Conservation (phyloP, 2,329 filamentous ascomycete genomes). For the Scedosporium minutisporum region DNA sequence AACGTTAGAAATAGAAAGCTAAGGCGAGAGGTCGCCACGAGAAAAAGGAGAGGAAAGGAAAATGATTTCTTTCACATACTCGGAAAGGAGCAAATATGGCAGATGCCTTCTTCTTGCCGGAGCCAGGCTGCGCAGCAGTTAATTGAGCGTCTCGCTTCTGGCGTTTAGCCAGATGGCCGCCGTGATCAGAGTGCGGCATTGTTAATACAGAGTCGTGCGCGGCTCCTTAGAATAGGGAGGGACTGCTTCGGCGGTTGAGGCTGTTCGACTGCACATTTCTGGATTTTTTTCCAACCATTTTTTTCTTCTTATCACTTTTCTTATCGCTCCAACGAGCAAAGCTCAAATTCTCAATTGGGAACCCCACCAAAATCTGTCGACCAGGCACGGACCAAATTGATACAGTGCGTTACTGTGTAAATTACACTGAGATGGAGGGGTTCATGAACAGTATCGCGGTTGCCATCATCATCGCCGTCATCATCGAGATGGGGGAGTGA, state of each 20-base stretch:
- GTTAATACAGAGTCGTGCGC: constrained; percentile 12
- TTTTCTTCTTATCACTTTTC: too few relatives aligned
- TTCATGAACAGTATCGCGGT: too few relatives aligned
- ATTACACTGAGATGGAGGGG: too few relatives aligned
- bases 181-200: constrained; percentile 50
- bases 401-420: too few relatives aligned
- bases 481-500: too few relatives aligned
- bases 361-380: too few relatives aligned
- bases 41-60: neutral
- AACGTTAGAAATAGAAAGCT: constrained; percentile 3
- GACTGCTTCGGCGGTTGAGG: neutral
- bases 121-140: constrained; percentile 23
- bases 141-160: constrained; percentile 49
- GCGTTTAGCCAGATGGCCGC: constrained; percentile 62
- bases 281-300: neutral
- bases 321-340: too few relatives aligned
- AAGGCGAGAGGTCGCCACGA: constrained; percentile 2
- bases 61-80: constrained; percentile 39
- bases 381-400: too few relatives aligned
- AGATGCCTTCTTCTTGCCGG: constrained; percentile 45
- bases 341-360: too few relatives aligned
- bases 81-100: constrained; percentile 89
- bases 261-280: neutral
- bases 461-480: too few relatives aligned
- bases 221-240: neutral